phyloP scores from a whole-genome alignment of 108 stramenopile species.

The Aurantiochytrium sp. region DNA sequence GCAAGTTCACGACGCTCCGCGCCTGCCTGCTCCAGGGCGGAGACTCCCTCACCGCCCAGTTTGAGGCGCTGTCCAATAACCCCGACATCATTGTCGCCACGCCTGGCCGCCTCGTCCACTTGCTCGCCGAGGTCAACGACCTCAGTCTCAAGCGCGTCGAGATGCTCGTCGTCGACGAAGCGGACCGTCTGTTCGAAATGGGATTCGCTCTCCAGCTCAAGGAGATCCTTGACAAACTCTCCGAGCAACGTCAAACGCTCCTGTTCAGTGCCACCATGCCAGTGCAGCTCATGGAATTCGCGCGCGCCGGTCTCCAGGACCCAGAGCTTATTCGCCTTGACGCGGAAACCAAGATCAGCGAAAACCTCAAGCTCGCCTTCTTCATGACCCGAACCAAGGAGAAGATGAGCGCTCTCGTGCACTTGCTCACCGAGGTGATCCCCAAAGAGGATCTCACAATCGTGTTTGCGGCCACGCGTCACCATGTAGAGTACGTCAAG shows the following conservation, averaged over 20 bases:
- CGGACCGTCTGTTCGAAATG: slow-evolving; percentile 98
- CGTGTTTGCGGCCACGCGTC: slow-evolving; percentile 90
- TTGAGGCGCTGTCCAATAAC: slow-evolving; percentile 72
- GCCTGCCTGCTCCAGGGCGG: slow-evolving; percentile 85
- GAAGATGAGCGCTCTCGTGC: slow-evolving; percentile 88
- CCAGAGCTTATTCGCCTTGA: slow-evolving; percentile 91
- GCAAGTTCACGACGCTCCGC: slow-evolving; percentile 67
- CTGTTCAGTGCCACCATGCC: slow-evolving; percentile 96
- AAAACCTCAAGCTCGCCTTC: slow-evolving; percentile 84
- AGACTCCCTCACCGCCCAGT: slow-evolving; percentile 92
- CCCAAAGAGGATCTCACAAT: slow-evolving; percentile 67
- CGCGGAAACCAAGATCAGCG: slow-evolving; percentile 82
- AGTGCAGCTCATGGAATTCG: slow-evolving; percentile 86
- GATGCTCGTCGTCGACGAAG: slow-evolving; percentile 91
- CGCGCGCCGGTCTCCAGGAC: slow-evolving; percentile 88
- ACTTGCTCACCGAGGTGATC: slow-evolving; percentile 78
- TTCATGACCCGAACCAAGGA: slow-evolving; percentile 77
- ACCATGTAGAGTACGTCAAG: slow-evolving; percentile 92
- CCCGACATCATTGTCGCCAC: slow-evolving; percentile 96
- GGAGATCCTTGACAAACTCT: slow-evolving; percentile 48
- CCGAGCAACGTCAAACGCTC: slow-evolving; percentile 76
- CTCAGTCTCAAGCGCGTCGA: slow-evolving; percentile 69
- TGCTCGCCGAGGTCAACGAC: slow-evolving; percentile 87
- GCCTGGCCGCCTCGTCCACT: slow-evolving; percentile 94
- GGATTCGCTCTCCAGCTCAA: slow-evolving; percentile 83